Percentiles rank a stretch among this genome's conserved stretches.
Evolutionary conservation across 257 asterid genomes (phyloP).

Genomic region (Solanum chiquidenum): DNA sequence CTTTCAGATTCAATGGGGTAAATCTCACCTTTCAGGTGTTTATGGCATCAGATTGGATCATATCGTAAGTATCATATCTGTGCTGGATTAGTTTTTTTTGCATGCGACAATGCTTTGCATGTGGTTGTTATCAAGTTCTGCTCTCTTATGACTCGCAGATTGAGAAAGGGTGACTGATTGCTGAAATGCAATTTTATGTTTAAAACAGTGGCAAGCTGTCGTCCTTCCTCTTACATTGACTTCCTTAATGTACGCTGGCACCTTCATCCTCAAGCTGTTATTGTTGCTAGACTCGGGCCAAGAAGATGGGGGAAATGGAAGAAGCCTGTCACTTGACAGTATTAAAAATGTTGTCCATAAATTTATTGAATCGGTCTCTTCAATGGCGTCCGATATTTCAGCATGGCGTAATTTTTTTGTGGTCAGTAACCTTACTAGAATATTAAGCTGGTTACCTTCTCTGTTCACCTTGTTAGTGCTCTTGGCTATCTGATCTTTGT

Average conservation of each 20-base stretch:
- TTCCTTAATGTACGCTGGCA: conserved; percentile 75
- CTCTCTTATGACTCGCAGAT: conserved; percentile 40
- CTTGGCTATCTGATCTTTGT: not conserved
- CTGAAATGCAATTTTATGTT: conserved; percentile 58
- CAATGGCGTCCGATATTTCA: conserved; percentile 33
- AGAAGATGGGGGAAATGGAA: conserved; percentile 27
- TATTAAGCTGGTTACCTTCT: not conserved
- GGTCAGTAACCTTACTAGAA: conserved; percentile 40
- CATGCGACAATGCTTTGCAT: not conserved
- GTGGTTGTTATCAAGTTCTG: conserved; percentile 21
- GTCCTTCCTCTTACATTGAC: conserved; percentile 66
- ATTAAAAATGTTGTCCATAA: conserved; percentile 17
- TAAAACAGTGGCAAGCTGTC: conserved; percentile 95
- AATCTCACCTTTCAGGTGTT: conserved; percentile 30
- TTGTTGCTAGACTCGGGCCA: conserved; percentile 22
- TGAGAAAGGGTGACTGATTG: conserved; percentile 50
- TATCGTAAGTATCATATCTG: conserved; percentile 36
- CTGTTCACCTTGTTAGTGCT: not conserved
- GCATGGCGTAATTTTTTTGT: conserved; percentile 90
- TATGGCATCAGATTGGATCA: conserved; percentile 78
- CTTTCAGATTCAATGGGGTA: conserved; percentile 51
- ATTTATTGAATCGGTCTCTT: conserved; percentile 24
- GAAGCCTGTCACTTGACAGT: conserved; percentile 16
- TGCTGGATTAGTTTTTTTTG: not conserved
- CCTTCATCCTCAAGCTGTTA: conserved; percentile 41